Conservation (phyloP, 306 rosid species). For the Hylodesmum podocarpum region DNA sequence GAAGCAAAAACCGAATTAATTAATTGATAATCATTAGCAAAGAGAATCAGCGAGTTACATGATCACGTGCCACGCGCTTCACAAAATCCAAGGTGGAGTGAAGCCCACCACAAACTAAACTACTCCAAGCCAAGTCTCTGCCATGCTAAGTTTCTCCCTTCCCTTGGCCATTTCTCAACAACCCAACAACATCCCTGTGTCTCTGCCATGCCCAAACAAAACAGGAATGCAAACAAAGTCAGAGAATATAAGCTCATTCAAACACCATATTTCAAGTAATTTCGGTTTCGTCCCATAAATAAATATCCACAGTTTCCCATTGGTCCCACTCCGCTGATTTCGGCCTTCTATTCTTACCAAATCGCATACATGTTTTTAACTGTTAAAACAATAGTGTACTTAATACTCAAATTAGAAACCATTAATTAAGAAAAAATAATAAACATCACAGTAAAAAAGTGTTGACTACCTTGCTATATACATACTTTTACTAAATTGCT, state of each 20-base stretch:
- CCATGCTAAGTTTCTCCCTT: neutral
- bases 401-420: no score
- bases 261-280: neutral
- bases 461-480: no score
- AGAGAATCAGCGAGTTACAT: neutral
- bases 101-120: neutral
- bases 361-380: no score
- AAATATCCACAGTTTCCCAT: neutral
- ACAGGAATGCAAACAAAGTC: conserved; percentile 33
- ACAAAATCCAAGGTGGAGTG: neutral
- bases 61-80: conserved; percentile 32
- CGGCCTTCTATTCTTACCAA: neutral
- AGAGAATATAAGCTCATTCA: conserved; percentile 35
- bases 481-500: no score
- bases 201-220: neutral
- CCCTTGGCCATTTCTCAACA: neutral
- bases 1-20: neutral
- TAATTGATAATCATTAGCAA: neutral
- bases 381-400: no score
- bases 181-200: no score
- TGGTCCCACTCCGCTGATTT: neutral
- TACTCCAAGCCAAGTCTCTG: neutral
- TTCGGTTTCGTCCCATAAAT: conserved; percentile 5
- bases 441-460: no score
- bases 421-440: no score